These are phyloP conservation scores for Allium fistulosum DNA, from an alignment of 106 monocot genomes.

Conservation along the genomic window DNA sequence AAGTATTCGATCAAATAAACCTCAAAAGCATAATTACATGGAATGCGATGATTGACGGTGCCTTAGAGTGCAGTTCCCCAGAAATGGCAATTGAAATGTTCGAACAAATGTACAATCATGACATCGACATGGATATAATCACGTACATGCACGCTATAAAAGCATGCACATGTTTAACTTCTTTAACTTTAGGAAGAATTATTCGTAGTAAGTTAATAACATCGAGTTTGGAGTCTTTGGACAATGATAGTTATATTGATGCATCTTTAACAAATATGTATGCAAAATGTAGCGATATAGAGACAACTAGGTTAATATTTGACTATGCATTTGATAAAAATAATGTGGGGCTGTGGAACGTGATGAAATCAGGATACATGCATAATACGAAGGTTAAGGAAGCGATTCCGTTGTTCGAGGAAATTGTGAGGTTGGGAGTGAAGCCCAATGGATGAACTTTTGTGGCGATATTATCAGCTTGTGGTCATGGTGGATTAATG, in stretches of 20 bases:
- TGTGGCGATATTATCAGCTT: constrained; percentile 16
- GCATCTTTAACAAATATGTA: constrained; percentile 73
- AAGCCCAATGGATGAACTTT: constrained; percentile 12
- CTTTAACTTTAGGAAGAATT: constrained; percentile 62
- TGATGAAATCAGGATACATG: constrained; percentile 48
- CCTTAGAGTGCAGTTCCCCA: constrained; percentile 9
- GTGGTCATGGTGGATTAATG: constrained; percentile 16
- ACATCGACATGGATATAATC: constrained; percentile 38
- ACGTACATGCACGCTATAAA: constrained; percentile 49
- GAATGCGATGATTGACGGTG: constrained; percentile 19
- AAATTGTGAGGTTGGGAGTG: constrained; percentile 20
- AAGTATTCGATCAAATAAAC: constrained; percentile 4
- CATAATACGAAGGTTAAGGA: constrained; percentile 31
- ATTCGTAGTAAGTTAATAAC: constrained; percentile 47
- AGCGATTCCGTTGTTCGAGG: constrained; percentile 31
- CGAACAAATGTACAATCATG: constrained; percentile 22
- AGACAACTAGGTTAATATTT: constrained; percentile 33
- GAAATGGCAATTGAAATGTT: constrained; percentile 10
- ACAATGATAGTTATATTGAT: constrained; percentile 21
- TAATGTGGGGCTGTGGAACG: constrained; percentile 55
- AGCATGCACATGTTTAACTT: constrained; percentile 58
- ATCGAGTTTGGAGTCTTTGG: constrained; percentile 25
- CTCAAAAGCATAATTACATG: constrained; percentile 11
- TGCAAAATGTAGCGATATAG: constrained; percentile 34
- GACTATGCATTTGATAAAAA: constrained; percentile 22